phyloP scores from a whole-genome alignment of 208 protist genomes.

The Acanthamoeba triangularis region DNA sequence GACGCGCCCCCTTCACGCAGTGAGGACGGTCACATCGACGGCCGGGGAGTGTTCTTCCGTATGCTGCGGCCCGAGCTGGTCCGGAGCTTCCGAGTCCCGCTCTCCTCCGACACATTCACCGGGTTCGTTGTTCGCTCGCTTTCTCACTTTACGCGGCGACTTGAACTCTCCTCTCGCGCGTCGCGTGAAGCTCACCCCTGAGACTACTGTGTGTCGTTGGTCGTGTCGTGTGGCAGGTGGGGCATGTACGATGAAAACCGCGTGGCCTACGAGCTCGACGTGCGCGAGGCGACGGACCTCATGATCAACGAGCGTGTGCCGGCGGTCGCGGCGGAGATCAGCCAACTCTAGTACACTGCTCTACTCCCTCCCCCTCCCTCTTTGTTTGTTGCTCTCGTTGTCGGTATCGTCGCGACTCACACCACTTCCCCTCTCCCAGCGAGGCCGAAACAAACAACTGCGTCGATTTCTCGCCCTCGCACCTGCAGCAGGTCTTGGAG shows the following conservation, averaged over 20 bases:
- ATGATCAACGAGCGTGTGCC: constrained; percentile 2
- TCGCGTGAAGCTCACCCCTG: background rate
- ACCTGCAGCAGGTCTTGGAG: no score
- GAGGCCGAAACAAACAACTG: no score
- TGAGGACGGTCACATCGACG: background rate
- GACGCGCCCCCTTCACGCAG: background rate
- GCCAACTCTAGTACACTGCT: background rate
- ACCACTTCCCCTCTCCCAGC: no score
- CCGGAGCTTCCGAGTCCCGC: background rate
- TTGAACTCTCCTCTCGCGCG: background rate
- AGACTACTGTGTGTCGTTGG: background rate
- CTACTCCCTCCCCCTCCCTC: no score
- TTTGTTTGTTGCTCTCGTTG: no score
- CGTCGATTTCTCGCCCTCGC: no score
- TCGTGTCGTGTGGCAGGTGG: background rate
- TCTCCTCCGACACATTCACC: constrained; percentile 39
- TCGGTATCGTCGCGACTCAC: no score
- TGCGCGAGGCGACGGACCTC: background rate
- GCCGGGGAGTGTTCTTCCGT: constrained; percentile 10
- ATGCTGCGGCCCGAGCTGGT: constrained; percentile 71
- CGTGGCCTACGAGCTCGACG: background rate
- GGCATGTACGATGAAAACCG: background rate
- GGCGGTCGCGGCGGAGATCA: background rate
- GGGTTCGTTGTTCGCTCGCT: background rate
- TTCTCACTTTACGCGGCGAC: background rate